These are phyloP conservation scores for Musa troglodytarum DNA, from an alignment of 176 grass and related monocot genomes.

Conservation along the genomic window DNA sequence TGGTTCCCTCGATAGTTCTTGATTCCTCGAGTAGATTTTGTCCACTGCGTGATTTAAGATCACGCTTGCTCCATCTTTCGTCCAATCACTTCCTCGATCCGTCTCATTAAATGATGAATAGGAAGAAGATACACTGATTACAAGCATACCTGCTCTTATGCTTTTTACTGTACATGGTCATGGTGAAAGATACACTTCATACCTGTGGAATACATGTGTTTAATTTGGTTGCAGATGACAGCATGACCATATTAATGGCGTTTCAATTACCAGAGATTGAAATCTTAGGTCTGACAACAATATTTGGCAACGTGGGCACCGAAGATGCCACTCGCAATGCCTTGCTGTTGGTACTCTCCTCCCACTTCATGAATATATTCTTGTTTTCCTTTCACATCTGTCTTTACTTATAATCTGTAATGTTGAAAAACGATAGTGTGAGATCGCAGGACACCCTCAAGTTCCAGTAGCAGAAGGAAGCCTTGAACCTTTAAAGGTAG, in stretches of 20 bases:
- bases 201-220: too few species aligned
- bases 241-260: constrained; percentile 78
- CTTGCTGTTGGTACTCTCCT: constrained; percentile 56
- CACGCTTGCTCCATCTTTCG: too few species aligned
- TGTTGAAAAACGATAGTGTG: constrained; percentile 61
- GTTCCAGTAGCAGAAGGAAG: constrained; percentile 74
- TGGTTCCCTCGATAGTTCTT: too few species aligned
- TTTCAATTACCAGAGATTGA: constrained; percentile 44
- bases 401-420: constrained; percentile 1
- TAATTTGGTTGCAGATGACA: constrained; percentile 47
- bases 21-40: too few species aligned
- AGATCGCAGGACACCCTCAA: constrained; percentile 54
- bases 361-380: not conserved
- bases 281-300: constrained; percentile 75
- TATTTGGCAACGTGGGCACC: constrained; percentile 80
- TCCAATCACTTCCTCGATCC: too few species aligned
- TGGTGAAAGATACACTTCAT: too few species aligned
- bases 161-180: too few species aligned
- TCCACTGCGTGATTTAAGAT: too few species aligned
- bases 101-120: too few species aligned
- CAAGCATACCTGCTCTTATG: too few species aligned
- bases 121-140: too few species aligned
- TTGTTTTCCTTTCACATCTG: not conserved
- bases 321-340: constrained; percentile 61
- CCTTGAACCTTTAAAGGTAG: constrained; percentile 61